These are phyloP conservation scores for Colletotrichum sp. DNA, from an alignment of 2,329 filamentous ascomycete species.

Conservation along the genomic window DNA sequence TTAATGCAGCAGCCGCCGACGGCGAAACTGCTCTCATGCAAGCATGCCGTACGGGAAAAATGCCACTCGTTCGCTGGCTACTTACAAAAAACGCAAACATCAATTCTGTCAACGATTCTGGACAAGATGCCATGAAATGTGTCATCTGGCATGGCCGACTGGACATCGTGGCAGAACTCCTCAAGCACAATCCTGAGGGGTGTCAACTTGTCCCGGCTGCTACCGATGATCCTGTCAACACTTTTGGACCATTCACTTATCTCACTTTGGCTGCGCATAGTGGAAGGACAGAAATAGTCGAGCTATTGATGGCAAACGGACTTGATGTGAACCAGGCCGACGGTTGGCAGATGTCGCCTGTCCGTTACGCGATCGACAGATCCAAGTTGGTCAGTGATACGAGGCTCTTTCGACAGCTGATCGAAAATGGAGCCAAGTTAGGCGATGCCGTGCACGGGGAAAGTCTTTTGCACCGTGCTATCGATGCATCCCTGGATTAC, in stretches of 20 bases:
- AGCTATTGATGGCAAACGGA: neutral
- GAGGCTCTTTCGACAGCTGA: neutral
- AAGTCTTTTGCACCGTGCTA: neutral
- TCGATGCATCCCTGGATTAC: neutral
- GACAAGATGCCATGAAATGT: neutral
- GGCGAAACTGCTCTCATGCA: neutral
- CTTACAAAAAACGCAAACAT: rapidly evolving
- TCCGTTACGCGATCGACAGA: neutral
- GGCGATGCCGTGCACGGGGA: neutral
- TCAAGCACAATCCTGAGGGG: neutral
- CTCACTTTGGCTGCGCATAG: neutral
- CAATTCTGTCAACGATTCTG: neutral
- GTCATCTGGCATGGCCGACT: neutral
- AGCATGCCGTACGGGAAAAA: neutral
- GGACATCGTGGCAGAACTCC: neutral
- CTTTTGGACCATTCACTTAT: rapidly evolving
- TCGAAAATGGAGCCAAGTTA: neutral
- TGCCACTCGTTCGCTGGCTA: neutral
- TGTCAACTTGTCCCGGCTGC: neutral
- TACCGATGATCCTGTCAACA: neutral
- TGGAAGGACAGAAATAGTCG: neutral
- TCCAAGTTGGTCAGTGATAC: neutral
- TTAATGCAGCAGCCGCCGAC: neutral
- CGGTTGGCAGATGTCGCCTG: neutral
- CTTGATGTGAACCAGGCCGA: neutral